Percentiles rank a stretch among this genome's conserved stretches.
These are phyloP conservation scores for Trematosphaeria pertusa DNA, from an alignment of 2,329 filamentous ascomycete species.

Conservation along the genomic window DNA sequence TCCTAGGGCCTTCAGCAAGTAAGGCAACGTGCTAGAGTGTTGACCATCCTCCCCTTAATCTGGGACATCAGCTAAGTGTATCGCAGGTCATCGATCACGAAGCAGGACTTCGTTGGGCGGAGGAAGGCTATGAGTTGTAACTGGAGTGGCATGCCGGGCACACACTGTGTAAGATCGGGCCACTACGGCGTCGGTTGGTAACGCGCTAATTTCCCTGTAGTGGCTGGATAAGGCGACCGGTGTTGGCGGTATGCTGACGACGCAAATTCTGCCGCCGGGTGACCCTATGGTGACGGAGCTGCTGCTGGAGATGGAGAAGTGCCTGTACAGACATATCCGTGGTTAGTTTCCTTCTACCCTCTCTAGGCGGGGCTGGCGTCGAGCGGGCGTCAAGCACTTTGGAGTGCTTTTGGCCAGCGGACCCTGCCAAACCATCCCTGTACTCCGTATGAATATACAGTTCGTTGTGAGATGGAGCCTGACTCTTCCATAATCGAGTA, in stretches of 20 bases:
- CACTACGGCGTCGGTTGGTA: constrained; percentile 2
- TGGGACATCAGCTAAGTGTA: no score
- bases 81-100: constrained; percentile 5
- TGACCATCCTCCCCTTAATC: no score
- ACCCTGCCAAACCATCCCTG: no score
- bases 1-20: no score
- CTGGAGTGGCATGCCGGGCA: constrained; percentile 15
- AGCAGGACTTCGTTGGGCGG: constrained; percentile 10
- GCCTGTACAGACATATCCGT: constrained; percentile 13
- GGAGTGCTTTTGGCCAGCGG: no score
- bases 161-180: constrained; percentile 13
- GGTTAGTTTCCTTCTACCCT: constrained; percentile 5
- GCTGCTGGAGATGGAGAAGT: constrained; percentile 18
- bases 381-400: no score
- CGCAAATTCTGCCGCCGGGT: constrained; percentile 14
- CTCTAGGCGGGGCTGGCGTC: no score
- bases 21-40: no score
- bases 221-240: constrained; percentile 13
- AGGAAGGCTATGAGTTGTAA: constrained; percentile 13
- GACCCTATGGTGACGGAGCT: constrained; percentile 16
- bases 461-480: no score
- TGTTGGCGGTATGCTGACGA: constrained; percentile 11
- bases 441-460: no score
- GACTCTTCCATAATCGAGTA: no score
- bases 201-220: constrained; percentile 3